Percentiles rank a stretch among this genome's conserved stretches.
These are phyloP conservation scores for Termitomyces sp. DNA, from an alignment of 768 basidiomycete species.

Conservation along the genomic window DNA sequence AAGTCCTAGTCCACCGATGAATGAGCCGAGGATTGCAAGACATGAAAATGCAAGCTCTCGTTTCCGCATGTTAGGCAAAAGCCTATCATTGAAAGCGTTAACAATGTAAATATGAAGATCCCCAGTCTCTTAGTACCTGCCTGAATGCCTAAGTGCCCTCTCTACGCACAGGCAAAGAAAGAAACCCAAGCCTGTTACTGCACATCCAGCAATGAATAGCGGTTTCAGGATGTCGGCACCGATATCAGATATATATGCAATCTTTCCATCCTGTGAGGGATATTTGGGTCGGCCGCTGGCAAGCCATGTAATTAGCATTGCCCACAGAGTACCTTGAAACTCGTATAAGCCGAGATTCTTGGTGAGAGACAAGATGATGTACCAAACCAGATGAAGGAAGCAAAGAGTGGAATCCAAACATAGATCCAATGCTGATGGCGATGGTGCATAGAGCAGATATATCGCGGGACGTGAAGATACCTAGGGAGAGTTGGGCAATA, in stretches of 20 bases:
- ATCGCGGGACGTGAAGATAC: not conserved
- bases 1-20: constrained; percentile 61
- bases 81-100: constrained; percentile 26
- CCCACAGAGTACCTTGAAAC: constrained; percentile 46
- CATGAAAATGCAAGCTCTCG: constrained; percentile 49
- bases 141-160: constrained; percentile 59
- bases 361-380: not conserved
- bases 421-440: constrained; percentile 48
- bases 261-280: constrained; percentile 45
- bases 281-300: constrained; percentile 59
- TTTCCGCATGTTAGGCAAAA: constrained; percentile 53
- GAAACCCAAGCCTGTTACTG: constrained; percentile 58
- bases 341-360: not conserved
- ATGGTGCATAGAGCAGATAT: constrained; percentile 17
- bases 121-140: constrained; percentile 34
- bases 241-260: constrained; percentile 76
- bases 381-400: constrained; percentile 65
- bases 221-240: constrained; percentile 74
- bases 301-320: constrained; percentile 71
- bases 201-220: constrained; percentile 62
- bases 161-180: constrained; percentile 56
- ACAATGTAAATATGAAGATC: not conserved
- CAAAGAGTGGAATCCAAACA: constrained; percentile 58
- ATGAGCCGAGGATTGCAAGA: constrained; percentile 56
- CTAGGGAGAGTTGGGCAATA: not conserved